A percentile compares a stretch with the other conserved stretches of the same genome.
These are phyloP conservation scores for Plectosphaerella plurivora DNA, from an alignment of 2,329 filamentous ascomycete species.

Conservation along the genomic window DNA sequence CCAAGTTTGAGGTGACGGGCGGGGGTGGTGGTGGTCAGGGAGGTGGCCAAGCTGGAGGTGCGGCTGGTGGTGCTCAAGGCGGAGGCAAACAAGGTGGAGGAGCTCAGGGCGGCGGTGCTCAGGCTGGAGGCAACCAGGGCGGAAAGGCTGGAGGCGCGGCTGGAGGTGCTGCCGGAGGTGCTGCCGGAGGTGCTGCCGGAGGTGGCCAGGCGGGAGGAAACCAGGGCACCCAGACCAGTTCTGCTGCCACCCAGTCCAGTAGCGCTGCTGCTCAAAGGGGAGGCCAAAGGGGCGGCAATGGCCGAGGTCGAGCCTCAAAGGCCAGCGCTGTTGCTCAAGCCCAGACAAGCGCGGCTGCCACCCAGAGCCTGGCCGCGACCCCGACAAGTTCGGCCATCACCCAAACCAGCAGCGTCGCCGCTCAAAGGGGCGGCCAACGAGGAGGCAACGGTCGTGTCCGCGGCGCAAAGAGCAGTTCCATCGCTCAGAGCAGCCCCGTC, in stretches of 20 bases:
- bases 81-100: not conserved
- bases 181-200: not conserved
- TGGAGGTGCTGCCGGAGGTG: no score
- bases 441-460: no score
- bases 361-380: no score
- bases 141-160: not conserved
- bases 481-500: not conserved
- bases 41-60: not conserved
- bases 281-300: not conserved
- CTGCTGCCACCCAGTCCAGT: not conserved
- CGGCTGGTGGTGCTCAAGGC: not conserved
- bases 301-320: no score
- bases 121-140: not conserved
- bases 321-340: not conserved
- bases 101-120: not conserved
- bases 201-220: not conserved
- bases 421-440: not conserved
- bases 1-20: slow-evolving; percentile 36
- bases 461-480: no score
- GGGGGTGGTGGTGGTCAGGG: not conserved
- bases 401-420: not conserved
- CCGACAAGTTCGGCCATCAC: not conserved
- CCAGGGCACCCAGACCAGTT: not conserved
- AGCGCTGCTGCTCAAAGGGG: not conserved
- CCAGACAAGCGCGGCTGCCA: not conserved